phyloP scores from a whole-genome alignment of 2,329 filamentous ascomycete genomes.

The Phialocephala subalpina region DNA sequence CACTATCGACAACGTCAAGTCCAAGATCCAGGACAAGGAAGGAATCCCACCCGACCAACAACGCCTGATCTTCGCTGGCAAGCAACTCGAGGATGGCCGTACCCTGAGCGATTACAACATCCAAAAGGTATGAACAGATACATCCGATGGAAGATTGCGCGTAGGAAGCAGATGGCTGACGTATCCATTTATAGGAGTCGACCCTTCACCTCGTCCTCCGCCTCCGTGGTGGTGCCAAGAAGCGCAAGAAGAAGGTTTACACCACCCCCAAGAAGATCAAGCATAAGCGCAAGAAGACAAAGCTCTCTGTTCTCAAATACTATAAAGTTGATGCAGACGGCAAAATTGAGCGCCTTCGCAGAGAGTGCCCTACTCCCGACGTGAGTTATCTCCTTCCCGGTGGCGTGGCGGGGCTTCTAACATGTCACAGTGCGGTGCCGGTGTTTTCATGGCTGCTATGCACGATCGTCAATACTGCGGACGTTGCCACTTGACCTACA shows the following conservation, averaged over 20 bases:
- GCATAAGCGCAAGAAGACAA: conserved; percentile 99
- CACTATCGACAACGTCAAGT: conserved; percentile 99
- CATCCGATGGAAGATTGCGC: too few species aligned
- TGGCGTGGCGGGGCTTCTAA: conserved; percentile 45
- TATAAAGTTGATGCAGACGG: conserved; percentile 99
- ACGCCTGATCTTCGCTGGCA: conserved; percentile 99
- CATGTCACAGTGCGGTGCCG: conserved; percentile 84
- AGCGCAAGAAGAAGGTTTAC: conserved; percentile 99
- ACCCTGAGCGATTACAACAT: conserved; percentile 99
- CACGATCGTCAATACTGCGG: conserved; percentile 87
- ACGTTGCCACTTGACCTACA: conserved; percentile 76
- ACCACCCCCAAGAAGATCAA: conserved; percentile 99
- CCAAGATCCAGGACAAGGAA: conserved; percentile 99
- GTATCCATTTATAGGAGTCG: conserved; percentile 66
- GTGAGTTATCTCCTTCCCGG: conserved; percentile 60
- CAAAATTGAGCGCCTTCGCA: conserved; percentile 98
- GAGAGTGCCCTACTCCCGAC: conserved; percentile 93
- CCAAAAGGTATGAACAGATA: conserved; percentile 70
- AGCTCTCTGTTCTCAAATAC: conserved; percentile 99
- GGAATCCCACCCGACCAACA: conserved; percentile 99
- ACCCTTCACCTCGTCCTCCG: conserved; percentile 98
- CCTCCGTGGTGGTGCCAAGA: conserved; percentile 98
- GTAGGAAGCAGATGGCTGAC: too few species aligned
- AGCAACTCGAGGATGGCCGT: conserved; percentile 99
- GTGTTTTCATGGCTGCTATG: conserved; percentile 99